Evolutionary conservation across 257 asterid species (phyloP).

Genomic region (Ballota nigra): DNA sequence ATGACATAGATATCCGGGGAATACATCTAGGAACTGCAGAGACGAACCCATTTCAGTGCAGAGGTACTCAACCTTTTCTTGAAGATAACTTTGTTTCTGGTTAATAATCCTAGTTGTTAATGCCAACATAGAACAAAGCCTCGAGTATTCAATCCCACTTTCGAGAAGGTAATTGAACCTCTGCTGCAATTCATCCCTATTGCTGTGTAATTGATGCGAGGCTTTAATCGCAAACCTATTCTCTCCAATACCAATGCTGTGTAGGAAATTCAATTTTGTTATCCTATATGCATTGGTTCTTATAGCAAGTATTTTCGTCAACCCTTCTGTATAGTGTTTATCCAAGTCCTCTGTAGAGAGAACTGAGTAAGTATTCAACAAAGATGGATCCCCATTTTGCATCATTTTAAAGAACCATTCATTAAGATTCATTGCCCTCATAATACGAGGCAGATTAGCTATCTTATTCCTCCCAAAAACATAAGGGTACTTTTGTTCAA

Average conservation of each 20-base stretch:
- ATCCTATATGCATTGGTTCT: constrained; percentile 30
- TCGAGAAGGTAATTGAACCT: constrained; percentile 54
- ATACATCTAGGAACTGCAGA: constrained; percentile 44
- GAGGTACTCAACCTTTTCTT: constrained; percentile 47
- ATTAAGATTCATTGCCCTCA: constrained; percentile 56
- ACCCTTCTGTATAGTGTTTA: constrained; percentile 30
- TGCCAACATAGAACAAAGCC: constrained; percentile 43
- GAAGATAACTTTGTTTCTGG: constrained; percentile 41
- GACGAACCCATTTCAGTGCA: constrained; percentile 48
- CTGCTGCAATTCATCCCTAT: constrained; percentile 38
- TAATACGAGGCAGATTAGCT: constrained; percentile 44
- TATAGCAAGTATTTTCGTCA: constrained; percentile 33
- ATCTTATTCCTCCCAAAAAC: constrained; percentile 67
- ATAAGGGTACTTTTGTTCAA: constrained; percentile 45
- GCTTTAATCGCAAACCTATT: constrained; percentile 48
- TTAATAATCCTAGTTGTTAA: constrained; percentile 43
- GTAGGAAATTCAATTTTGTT: constrained; percentile 49
- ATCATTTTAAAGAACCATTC: constrained; percentile 62
- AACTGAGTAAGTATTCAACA: constrained; percentile 36
- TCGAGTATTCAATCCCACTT: constrained; percentile 51
- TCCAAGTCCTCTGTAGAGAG: constrained; percentile 34
- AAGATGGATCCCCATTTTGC: constrained; percentile 41
- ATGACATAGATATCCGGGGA: constrained; percentile 61
- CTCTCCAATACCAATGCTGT: constrained; percentile 63
- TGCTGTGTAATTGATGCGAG: constrained; percentile 34